phyloP scores from a whole-genome alignment of 2,329 filamentous ascomycete species.

The Aspergillus fijiensis region DNA sequence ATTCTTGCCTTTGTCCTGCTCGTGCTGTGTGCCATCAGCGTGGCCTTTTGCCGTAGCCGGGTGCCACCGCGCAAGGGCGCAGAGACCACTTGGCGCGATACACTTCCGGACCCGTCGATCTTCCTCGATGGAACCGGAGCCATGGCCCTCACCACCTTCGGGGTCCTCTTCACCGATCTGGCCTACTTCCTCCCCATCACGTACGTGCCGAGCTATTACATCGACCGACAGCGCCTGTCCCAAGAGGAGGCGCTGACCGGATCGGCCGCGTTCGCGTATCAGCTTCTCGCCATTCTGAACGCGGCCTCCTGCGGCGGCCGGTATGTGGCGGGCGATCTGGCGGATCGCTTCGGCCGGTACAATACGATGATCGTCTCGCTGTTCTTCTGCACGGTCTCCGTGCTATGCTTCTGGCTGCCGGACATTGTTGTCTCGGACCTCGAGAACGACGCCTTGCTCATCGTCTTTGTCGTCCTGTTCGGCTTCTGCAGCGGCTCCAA shows the following conservation, averaged over 20 bases:
- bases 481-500: no score
- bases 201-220: constrained; percentile 14
- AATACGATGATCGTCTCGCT: no score
- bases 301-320: constrained; percentile 25
- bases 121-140: constrained; percentile 19
- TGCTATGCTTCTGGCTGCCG: no score
- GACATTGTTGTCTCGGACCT: no score
- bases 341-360: constrained; percentile 25
- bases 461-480: no score
- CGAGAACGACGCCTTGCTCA: no score
- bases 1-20: constrained; percentile 37
- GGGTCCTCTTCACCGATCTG: constrained; percentile 26
- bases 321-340: constrained; percentile 23
- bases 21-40: constrained; percentile 29
- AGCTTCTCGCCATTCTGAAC: constrained; percentile 29
- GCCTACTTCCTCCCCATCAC: constrained; percentile 30
- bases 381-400: no score
- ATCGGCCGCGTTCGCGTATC: constrained; percentile 22
- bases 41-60: constrained; percentile 15
- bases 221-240: no score
- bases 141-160: constrained; percentile 20
- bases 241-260: constrained; percentile 2
- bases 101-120: constrained; percentile 18
- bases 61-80: constrained; percentile 12
- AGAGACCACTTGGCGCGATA: constrained; percentile 18